Conservation (phyloP, 169 alveolate species). For the Plasmodium gallinaceum region DNA sequence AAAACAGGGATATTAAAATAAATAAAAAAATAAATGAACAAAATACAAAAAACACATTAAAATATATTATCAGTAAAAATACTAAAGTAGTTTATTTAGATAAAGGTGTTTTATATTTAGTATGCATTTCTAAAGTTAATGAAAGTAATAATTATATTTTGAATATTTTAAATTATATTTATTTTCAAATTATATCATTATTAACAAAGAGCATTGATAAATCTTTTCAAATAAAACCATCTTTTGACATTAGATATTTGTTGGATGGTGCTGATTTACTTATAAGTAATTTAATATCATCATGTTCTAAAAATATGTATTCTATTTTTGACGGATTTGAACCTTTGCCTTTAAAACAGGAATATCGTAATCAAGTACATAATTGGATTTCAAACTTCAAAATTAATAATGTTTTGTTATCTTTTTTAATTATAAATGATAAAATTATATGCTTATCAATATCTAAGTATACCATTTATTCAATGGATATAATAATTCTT, state of each 20-base stretch:
- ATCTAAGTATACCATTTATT: conserved; percentile 78
- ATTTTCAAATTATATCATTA: conserved; percentile 86
- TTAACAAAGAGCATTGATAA: conserved; percentile 87
- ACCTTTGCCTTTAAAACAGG: conserved; percentile 82
- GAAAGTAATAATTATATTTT: conserved; percentile 79
- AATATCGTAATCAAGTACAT: conserved; percentile 79
- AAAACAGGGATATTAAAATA: conserved; percentile 58
- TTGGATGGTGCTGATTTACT: conserved; percentile 82
- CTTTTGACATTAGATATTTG: conserved; percentile 82
- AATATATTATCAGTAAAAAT: conserved; percentile 79
- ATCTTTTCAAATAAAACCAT: conserved; percentile 83
- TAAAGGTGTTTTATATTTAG: conserved; percentile 86
- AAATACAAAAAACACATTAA: conserved; percentile 61
- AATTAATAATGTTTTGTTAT: conserved; percentile 79
- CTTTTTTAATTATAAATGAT: conserved; percentile 82
- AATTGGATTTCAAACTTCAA: conserved; percentile 77
- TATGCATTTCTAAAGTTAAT: conserved; percentile 82
- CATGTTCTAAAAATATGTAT: conserved; percentile 73
- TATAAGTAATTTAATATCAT: conserved; percentile 72
- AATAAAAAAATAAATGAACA: conserved; percentile 33
- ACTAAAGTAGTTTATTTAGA: conserved; percentile 84
- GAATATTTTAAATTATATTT: conserved; percentile 81
- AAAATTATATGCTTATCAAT: conserved; percentile 80
- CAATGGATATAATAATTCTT: conserved; percentile 88
- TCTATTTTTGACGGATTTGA: conserved; percentile 81